phyloP scores from a whole-genome alignment of 2,329 filamentous ascomycete species.

The Neofusicoccum umdonicola region DNA sequence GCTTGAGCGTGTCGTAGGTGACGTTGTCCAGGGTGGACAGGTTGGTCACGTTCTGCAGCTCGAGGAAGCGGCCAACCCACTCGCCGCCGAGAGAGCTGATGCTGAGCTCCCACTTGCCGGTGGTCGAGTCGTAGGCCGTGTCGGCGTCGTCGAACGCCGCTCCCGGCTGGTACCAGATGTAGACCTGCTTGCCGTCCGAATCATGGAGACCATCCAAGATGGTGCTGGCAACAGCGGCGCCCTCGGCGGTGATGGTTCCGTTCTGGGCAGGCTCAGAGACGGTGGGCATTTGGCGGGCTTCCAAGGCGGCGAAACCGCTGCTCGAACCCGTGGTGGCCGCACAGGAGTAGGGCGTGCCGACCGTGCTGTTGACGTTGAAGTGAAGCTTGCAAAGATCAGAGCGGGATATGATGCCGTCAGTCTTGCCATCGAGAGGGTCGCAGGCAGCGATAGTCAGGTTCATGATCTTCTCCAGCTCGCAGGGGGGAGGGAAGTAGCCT shows the following conservation, averaged over 20 bases:
- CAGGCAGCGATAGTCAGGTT: constrained; percentile 56
- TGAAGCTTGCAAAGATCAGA: constrained; percentile 48
- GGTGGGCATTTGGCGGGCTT: constrained; percentile 10
- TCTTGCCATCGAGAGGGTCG: constrained; percentile 54
- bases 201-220: constrained; percentile 40
- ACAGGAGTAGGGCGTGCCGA: constrained; percentile 48
- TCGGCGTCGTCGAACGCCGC: constrained; percentile 34
- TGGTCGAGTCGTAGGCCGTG: constrained; percentile 35
- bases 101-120: constrained; percentile 30
- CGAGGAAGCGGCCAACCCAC: constrained; percentile 43
- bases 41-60: constrained; percentile 21
- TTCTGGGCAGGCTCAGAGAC: constrained; percentile 26
- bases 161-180: constrained; percentile 39
- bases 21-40: constrained; percentile 32
- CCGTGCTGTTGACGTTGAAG: constrained; percentile 46
- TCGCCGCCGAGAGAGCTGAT: constrained; percentile 37
- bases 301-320: constrained; percentile 20
- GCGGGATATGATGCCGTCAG: constrained; percentile 54
- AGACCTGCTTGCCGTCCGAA: constrained; percentile 39
- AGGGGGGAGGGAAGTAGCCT: constrained; percentile 44
- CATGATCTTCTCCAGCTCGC: constrained; percentile 52
- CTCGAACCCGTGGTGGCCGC: constrained; percentile 27
- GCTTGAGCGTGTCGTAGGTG: constrained; percentile 56
- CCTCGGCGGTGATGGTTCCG: constrained; percentile 32
- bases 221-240: constrained; percentile 25